phyloP scores from a whole-genome alignment of 495 filamentous ascomycete genomes.

The Tuber aestivum region DNA sequence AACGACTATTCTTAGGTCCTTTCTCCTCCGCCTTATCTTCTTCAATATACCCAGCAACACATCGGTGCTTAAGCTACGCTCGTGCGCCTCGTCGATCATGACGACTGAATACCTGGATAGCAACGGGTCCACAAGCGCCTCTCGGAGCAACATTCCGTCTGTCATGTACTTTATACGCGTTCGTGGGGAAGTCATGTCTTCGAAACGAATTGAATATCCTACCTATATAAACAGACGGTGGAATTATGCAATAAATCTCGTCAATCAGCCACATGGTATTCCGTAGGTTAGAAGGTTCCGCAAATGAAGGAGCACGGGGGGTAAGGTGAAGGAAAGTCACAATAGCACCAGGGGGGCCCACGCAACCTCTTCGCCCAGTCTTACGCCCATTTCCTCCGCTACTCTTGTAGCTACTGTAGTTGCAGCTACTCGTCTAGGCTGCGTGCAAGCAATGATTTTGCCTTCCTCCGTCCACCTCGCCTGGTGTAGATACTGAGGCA shows the following conservation, averaged over 20 bases:
- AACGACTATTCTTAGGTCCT: slow-evolving; percentile 81
- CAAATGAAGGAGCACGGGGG: neutral
- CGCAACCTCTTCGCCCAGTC: slow-evolving; percentile 70
- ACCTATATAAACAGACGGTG: slow-evolving; percentile 47
- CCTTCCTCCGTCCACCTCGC: slow-evolving; percentile 81
- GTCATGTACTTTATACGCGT: slow-evolving; percentile 96
- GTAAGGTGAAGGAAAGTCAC: neutral
- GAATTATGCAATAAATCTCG: neutral
- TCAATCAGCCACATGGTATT: neutral
- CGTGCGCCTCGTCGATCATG: slow-evolving; percentile 98
- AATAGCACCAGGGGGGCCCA: slow-evolving; percentile 17
- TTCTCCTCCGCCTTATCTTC: slow-evolving; percentile 76
- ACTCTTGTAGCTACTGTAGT: slow-evolving; percentile 87
- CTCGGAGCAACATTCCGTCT: slow-evolving; percentile 88
- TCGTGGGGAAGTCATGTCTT: slow-evolving; percentile 80
- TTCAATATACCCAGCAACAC: slow-evolving; percentile 89
- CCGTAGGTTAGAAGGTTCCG: neutral
- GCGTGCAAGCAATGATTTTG: slow-evolving; percentile 81
- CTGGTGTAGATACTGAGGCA: slow-evolving; percentile 79
- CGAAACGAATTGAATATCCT: slow-evolving; percentile 94
- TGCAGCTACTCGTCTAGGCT: slow-evolving; percentile 88
- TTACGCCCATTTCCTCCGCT: slow-evolving; percentile 85
- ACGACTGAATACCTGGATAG: slow-evolving; percentile 91
- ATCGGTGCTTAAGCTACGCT: slow-evolving; percentile 89
- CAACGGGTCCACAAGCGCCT: slow-evolving; percentile 87